Conservation (phyloP, 768 basidiomycete genomes). For the Jaapia argillacea region DNA sequence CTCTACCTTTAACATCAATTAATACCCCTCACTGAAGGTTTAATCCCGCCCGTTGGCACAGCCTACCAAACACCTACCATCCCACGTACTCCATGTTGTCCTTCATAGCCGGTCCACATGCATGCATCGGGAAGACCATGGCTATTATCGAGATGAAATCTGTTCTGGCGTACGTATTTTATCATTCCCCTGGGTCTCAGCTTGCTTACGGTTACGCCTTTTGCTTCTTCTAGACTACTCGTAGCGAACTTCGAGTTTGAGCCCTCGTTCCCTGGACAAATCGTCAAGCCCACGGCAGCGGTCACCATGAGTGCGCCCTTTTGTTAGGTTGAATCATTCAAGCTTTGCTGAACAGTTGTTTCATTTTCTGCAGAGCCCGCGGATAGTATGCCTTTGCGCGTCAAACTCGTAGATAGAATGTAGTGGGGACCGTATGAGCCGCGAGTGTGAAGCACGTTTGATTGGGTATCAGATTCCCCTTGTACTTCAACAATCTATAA, state of each 20-base stretch:
- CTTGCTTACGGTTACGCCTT: conserved; percentile 11
- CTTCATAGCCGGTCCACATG: conserved; percentile 35
- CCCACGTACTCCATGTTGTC: conserved; percentile 27
- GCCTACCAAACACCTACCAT: conserved; percentile 26
- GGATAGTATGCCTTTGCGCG: conserved; percentile 13
- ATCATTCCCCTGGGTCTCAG: not conserved
- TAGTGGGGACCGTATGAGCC: too few relatives aligned
- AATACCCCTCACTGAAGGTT: too few relatives aligned
- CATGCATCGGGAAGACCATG: conserved; percentile 39
- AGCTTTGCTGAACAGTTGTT: not conserved
- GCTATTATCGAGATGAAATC: conserved; percentile 38
- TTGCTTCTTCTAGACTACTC: too few relatives aligned
- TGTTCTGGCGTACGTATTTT: conserved; percentile 16
- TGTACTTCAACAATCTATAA: too few relatives aligned
- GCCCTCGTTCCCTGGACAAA: conserved; percentile 30
- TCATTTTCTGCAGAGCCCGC: conserved; percentile 8
- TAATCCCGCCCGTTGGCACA: conserved; percentile 35
- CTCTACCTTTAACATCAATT: too few relatives aligned
- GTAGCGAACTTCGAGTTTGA: conserved; percentile 35
- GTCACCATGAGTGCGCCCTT: conserved; percentile 38
- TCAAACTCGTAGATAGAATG: conserved; percentile 7
- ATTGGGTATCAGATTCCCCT: too few relatives aligned
- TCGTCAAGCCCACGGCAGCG: conserved; percentile 30
- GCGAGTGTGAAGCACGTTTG: too few relatives aligned
- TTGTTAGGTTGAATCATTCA: too few relatives aligned